phyloP scores from a whole-genome alignment of 139 green algal genomes.

The Picochlorum sp. region DNA sequence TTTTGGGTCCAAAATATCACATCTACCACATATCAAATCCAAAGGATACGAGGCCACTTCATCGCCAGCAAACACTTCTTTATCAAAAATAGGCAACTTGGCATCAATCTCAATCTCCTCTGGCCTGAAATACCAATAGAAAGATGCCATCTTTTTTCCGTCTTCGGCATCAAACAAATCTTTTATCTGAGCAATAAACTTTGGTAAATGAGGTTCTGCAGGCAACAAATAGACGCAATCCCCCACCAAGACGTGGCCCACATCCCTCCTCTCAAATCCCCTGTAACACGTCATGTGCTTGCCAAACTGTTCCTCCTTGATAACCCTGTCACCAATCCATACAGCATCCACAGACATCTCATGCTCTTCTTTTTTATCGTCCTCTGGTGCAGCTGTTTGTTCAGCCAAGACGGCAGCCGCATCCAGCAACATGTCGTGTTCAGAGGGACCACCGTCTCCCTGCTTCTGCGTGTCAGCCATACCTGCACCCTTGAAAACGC shows the following conservation, averaged over 20 bases:
- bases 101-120: conserved; percentile 17
- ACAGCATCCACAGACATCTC: too few species aligned
- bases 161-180: conserved; percentile 2
- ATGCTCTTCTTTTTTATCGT: too few species aligned
- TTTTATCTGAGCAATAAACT: conserved; percentile 11
- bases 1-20: conserved; percentile 12
- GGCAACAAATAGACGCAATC: conserved; percentile 19
- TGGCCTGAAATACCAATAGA: conserved; percentile 20
- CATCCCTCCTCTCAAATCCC: too few species aligned
- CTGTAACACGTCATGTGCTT: too few species aligned
- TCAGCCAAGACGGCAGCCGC: too few species aligned
- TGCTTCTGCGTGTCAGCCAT: too few species aligned
- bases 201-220: conserved; percentile 4
- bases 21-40: conserved; percentile 21
- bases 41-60: conserved; percentile 18
- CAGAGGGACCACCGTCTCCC: too few species aligned
- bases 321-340: too few species aligned
- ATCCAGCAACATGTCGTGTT: too few species aligned
- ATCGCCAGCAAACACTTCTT: conserved; percentile 25
- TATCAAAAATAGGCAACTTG: background rate
- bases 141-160: background rate
- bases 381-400: too few species aligned
- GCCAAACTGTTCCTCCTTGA: too few species aligned
- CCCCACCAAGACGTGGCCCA: background rate
- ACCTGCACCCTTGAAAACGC: too few species aligned